Conservation (phyloP, 768 basidiomycete genomes). For the Macrolepiota fuliginosa region DNA sequence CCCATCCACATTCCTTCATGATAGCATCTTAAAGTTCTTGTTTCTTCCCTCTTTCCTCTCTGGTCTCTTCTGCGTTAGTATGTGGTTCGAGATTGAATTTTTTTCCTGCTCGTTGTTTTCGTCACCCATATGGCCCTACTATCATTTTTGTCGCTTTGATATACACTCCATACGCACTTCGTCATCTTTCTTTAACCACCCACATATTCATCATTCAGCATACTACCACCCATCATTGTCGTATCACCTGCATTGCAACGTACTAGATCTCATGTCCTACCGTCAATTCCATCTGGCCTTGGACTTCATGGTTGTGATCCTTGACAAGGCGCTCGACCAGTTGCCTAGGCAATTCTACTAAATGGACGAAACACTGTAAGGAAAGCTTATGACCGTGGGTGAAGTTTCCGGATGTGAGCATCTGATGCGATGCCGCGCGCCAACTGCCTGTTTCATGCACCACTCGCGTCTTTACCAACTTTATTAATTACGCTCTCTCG, state of each 20-base stretch:
- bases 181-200: slow-evolving; percentile 15
- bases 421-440: neutral
- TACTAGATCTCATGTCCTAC: slow-evolving; percentile 10
- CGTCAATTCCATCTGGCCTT: neutral
- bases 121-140: slow-evolving; percentile 26
- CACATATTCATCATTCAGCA: slow-evolving; percentile 32
- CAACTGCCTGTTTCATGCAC: neutral
- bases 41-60: slow-evolving; percentile 20
- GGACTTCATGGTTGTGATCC: neutral
- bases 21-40: slow-evolving; percentile 20
- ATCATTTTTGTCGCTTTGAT: slow-evolving; percentile 32
- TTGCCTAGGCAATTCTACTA: neutral
- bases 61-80: neutral
- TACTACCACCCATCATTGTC: slow-evolving; percentile 39
- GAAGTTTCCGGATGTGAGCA: slow-evolving; percentile 1
- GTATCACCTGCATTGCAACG: slow-evolving; percentile 13
- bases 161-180: slow-evolving; percentile 32
- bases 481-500: neutral
- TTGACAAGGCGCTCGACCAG: neutral
- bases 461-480: neutral
- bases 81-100: neutral
- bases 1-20: slow-evolving; percentile 37
- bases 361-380: neutral
- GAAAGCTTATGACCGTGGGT: slow-evolving; percentile 9
- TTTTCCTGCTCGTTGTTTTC: slow-evolving; percentile 23